A percentile compares a stretch with the other conserved stretches of the same genome.
phyloP scores from a whole-genome alignment of 192 early-diverging fungal species.

The Coemansia sp. region DNA sequence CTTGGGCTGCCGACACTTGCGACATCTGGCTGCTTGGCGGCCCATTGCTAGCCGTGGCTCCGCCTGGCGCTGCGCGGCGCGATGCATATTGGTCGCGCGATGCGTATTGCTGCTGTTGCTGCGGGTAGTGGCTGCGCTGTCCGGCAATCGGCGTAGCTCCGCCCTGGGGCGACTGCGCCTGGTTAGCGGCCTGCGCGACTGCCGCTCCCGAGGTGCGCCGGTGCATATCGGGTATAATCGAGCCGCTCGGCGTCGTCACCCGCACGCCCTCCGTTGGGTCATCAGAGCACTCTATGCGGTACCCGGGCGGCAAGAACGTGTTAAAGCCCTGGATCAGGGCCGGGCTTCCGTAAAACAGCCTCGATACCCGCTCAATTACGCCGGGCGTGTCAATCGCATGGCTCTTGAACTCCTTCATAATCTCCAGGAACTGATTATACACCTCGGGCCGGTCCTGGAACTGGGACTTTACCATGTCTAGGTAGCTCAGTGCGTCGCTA shows the following conservation, averaged over 20 bases:
- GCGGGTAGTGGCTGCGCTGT: not conserved
- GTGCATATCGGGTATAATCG: conserved; percentile 45
- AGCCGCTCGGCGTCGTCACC: conserved; percentile 84
- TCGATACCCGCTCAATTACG: conserved; percentile 96
- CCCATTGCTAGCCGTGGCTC: not conserved
- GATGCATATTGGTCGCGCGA: conserved; percentile 25
- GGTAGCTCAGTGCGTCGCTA: conserved; percentile 91
- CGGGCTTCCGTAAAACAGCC: conserved; percentile 89
- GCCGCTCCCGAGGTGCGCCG: conserved; percentile 11
- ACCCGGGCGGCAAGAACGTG: conserved; percentile 98
- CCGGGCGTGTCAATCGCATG: conserved; percentile 95
- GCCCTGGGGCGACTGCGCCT: conserved; percentile 15
- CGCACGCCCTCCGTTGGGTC: conserved; percentile 78
- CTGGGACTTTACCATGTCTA: conserved; percentile 93
- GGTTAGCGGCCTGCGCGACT: not conserved
- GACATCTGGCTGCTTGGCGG: conserved; percentile 14
- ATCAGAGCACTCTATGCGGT: conserved; percentile 87
- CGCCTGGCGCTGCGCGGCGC: conserved; percentile 16
- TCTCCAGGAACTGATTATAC: conserved; percentile 97
- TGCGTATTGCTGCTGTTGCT: conserved; percentile 11
- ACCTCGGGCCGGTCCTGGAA: conserved; percentile 93
- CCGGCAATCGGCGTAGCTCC: not conserved
- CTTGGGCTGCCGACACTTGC: conserved; percentile 4
- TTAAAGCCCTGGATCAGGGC: conserved; percentile 95
- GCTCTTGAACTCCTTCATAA: conserved; percentile 99